These are phyloP conservation scores for Pleurozium schreberi DNA, from an alignment of 225 moss, liverwort and hornwort genomes.

Conservation along the genomic window DNA sequence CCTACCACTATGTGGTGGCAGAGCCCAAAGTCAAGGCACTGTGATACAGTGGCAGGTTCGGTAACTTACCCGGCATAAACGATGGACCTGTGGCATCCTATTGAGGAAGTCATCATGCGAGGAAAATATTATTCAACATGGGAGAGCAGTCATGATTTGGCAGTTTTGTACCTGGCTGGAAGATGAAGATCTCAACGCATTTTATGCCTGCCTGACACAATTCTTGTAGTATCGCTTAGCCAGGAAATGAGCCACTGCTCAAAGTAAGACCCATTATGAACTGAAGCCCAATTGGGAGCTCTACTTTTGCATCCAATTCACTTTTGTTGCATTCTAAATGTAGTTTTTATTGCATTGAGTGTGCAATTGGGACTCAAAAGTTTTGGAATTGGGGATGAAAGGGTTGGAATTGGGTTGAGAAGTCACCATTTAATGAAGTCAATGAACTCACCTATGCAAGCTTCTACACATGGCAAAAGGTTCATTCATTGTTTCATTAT, in stretches of 20 bases:
- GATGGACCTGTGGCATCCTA: neutral
- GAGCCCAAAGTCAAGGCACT: conserved; percentile 68
- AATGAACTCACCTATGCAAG: neutral
- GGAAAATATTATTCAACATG: neutral
- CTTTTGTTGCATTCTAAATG: neutral
- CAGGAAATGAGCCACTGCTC: conserved; percentile 1
- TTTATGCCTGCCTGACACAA: neutral
- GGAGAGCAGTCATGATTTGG: conserved; percentile 10
- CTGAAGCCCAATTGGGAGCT: neutral
- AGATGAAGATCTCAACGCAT: neutral
- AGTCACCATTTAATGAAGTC: neutral
- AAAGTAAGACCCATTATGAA: neutral
- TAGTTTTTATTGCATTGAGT: neutral
- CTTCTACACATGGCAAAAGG: neutral
- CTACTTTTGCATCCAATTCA: neutral
- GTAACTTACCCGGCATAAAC: neutral
- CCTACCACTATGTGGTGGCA: conserved; percentile 94
- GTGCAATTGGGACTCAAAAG: neutral
- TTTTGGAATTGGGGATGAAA: neutral
- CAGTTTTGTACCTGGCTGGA: neutral
- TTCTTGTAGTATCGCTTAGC: neutral
- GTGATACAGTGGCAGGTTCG: neutral
- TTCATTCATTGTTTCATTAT: neutral
- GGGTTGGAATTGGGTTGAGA: neutral
- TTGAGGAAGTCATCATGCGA: neutral